phyloP scores from a whole-genome alignment of 139 green algal genomes.

The Chlamydomonas sp. region DNA sequence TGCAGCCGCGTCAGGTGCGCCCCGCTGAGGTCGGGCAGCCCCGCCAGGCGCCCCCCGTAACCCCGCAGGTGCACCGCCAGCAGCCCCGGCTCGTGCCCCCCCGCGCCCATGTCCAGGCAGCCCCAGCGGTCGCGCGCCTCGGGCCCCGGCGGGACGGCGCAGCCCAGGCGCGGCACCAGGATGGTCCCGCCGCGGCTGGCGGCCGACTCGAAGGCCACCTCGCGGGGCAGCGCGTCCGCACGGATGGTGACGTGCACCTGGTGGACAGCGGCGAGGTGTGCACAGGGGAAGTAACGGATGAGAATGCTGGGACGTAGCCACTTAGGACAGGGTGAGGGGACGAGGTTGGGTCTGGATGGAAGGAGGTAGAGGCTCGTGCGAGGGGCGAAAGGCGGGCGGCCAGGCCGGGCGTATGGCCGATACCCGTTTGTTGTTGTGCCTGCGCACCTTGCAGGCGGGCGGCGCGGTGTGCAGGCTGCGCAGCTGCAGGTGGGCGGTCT shows the following conservation, averaged over 20 bases:
- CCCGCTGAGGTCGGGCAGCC: slow-evolving; percentile 18
- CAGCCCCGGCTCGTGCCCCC: not conserved
- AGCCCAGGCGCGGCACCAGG: slow-evolving; percentile 7
- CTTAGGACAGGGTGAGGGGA: too few relatives aligned
- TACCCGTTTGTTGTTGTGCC: too few relatives aligned
- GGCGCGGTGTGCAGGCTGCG: slow-evolving; percentile 21
- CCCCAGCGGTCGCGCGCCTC: slow-evolving; percentile 21
- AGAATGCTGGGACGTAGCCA: too few relatives aligned
- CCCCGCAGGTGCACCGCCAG: slow-evolving; percentile 26
- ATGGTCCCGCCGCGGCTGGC: not conserved
- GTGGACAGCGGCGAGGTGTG: too few relatives aligned
- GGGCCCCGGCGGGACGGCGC: not conserved
- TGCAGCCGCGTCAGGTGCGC: slow-evolving; percentile 5
- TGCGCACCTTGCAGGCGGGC: slow-evolving; percentile 12
- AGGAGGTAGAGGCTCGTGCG: too few relatives aligned
- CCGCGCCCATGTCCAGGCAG: slow-evolving; percentile 7
- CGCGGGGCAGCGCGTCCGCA: not conserved
- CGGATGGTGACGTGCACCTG: slow-evolving; percentile 22
- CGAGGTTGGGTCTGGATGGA: too few relatives aligned
- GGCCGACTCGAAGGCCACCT: slow-evolving; percentile 10
- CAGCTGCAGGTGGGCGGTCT: slow-evolving; percentile 11
- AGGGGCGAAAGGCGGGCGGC: not conserved
- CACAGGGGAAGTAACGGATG: too few relatives aligned
- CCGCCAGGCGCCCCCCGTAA: not conserved
- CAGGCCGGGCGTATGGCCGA: not conserved